A percentile compares a stretch with the other conserved stretches of the same genome.
These are phyloP conservation scores for Wickerhamiella domercqiae DNA, from an alignment of 805 yeast species.

Conservation along the genomic window DNA sequence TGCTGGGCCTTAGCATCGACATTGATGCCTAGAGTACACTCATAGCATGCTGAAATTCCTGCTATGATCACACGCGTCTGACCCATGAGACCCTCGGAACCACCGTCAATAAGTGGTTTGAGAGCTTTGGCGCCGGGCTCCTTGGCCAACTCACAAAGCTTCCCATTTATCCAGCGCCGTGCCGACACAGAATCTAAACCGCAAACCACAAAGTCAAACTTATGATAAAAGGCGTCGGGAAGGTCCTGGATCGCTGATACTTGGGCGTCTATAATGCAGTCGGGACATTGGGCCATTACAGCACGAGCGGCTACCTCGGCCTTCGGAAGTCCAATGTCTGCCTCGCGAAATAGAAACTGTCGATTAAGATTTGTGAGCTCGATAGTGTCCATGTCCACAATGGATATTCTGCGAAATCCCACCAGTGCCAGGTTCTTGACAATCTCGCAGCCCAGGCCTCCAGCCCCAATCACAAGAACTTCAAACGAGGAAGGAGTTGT, in stretches of 20 bases:
- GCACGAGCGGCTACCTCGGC: conserved; percentile 50
- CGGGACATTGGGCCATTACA: conserved; percentile 31
- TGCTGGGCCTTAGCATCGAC: conserved; percentile 32
- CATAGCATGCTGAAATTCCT: conserved; percentile 76
- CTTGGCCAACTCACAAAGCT: conserved; percentile 49
- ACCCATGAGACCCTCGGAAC: conserved; percentile 89
- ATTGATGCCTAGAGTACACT: conserved; percentile 69
- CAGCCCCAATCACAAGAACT: conserved; percentile 46
- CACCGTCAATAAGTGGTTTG: conserved; percentile 78
- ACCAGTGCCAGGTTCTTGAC: conserved; percentile 52
- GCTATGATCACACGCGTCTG: conserved; percentile 82
- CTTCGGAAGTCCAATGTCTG: conserved; percentile 51
- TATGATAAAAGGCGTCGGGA: conserved; percentile 43
- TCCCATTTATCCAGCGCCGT: conserved; percentile 72
- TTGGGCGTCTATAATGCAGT: conserved; percentile 39
- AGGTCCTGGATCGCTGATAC: conserved; percentile 53
- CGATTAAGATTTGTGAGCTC: conserved; percentile 64
- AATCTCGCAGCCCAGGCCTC: conserved; percentile 74
- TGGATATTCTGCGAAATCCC: conserved; percentile 51
- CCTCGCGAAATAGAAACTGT: conserved; percentile 50
- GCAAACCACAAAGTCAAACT: conserved; percentile 61
- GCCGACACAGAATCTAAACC: conserved; percentile 87
- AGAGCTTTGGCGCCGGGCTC: conserved; percentile 32
- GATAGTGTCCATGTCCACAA: conserved; percentile 73
- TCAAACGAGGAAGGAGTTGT: neutral